Conservation (phyloP, 352 stramenopile species). For the Pythium coloratum region DNA sequence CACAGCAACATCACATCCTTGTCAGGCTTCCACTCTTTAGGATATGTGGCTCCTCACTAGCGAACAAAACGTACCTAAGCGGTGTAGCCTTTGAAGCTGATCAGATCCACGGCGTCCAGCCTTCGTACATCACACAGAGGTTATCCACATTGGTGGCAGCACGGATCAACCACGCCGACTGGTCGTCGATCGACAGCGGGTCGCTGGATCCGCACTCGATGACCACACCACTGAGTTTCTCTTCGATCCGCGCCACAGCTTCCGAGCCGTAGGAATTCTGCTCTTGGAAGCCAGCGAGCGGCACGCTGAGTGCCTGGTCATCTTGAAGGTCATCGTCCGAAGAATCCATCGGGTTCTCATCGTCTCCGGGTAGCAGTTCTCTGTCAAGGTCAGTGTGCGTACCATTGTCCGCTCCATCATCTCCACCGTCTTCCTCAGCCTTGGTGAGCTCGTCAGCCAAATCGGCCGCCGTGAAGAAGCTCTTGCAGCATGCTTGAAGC, state of each 20-base stretch:
- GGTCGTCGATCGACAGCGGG: slow-evolving; percentile 66
- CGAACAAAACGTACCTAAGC: not conserved
- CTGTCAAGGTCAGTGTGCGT: not conserved
- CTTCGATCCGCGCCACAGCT: slow-evolving; percentile 70
- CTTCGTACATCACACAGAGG: slow-evolving; percentile 88
- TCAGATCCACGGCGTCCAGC: slow-evolving; percentile 89
- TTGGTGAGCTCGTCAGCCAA: slow-evolving; percentile 61
- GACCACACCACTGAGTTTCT: slow-evolving; percentile 68
- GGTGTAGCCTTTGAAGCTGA: not conserved
- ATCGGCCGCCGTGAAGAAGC: slow-evolving; percentile 71
- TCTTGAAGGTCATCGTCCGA: slow-evolving; percentile 11
- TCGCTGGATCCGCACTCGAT: slow-evolving; percentile 30
- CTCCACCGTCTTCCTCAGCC: slow-evolving; percentile 7
- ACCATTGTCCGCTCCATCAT: slow-evolving; percentile 1
- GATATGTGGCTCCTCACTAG: not conserved
- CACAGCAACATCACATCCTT: not conserved
- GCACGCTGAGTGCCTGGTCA: not conserved
- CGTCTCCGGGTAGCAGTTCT: not conserved
- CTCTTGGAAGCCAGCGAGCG: slow-evolving; percentile 29
- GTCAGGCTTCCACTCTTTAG: not conserved
- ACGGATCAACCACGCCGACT: slow-evolving; percentile 79
- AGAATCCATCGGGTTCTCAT: slow-evolving; percentile 4
- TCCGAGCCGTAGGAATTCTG: slow-evolving; percentile 57
- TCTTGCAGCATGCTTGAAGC: slow-evolving; percentile 45
- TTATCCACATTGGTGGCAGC: slow-evolving; percentile 82